Evolutionary conservation across 352 stramenopile genomes (phyloP), one percentile per base, ranked within the genome.

Genomic region (Porosira glacialis): DNA sequence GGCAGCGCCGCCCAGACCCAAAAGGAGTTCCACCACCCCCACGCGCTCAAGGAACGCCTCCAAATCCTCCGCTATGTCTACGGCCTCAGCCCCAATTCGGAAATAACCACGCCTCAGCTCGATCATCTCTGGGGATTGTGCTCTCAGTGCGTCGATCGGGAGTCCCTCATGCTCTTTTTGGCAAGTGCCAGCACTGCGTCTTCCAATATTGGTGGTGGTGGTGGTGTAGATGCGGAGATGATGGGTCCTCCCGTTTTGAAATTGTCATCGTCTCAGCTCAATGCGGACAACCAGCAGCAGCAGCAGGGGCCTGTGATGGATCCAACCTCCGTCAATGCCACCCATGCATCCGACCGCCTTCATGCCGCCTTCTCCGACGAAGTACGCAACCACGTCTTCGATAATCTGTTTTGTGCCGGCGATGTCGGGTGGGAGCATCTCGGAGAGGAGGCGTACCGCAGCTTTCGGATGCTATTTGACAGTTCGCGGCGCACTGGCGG

Each of bases 81-180:
- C 60, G 85, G 85, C 22, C 51, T 89, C 1, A 21, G 28, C 19
- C 58, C 75, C n/a, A 45, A 38, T 24, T 66, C 82, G 10, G 63
- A 75, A 45, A 15, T 92, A 59, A 74, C 28, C 10, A 70, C 2
- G 26, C 22, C 78, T 2, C 71, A 89, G 47, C 59, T 92, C 22
- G 30, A 83, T 4, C 56, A 63, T 15, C 49, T 92, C 1, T 92
- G 86, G 86, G 59, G 71, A n/a, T 55, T 89, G 22, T 92, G 86
- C 57, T 65, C 27, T 19, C 30, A 31, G 11, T 69, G 78, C 0
- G 15, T 30, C 13, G 86, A 92, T 71, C 57, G 75, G 49, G 86
- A 92, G 57, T 65, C 76, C 27, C 41, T 87, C 0, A 92, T 92
- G 81, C 53, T 78, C 8, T 92, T 92, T 45, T 73, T 92, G 44